Conservation (phyloP, 2,329 filamentous ascomycete genomes). For the Neoscytalidium dimidiatum region DNA sequence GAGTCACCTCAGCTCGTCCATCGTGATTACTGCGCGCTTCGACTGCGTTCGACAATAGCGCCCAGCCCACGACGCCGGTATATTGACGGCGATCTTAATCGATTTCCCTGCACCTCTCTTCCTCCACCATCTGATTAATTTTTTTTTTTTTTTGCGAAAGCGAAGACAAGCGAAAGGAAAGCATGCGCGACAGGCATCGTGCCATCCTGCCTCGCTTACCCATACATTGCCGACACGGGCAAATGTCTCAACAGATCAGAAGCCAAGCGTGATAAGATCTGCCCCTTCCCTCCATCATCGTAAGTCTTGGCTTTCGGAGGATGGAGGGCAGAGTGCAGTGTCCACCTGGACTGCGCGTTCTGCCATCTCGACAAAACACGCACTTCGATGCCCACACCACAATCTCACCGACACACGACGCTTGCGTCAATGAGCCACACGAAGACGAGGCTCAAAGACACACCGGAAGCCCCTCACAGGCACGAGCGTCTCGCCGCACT, state of each 20-base stretch:
- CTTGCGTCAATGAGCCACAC: not conserved
- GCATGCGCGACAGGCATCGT: constrained; percentile 4
- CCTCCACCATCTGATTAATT: too few relatives aligned
- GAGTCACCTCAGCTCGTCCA: not conserved
- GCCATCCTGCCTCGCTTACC: constrained; percentile 15
- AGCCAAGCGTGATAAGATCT: constrained; percentile 10
- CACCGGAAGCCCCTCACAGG: not conserved
- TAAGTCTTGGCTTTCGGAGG: not conserved
- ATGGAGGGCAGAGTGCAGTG: not conserved
- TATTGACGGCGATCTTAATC: constrained; percentile 15
- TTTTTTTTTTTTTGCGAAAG: not conserved
- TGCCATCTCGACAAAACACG: not conserved
- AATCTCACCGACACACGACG: not conserved
- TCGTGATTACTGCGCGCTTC: not conserved
- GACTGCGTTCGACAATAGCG: not conserved
- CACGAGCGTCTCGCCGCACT: not conserved
- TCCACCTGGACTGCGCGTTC: constrained; percentile 1
- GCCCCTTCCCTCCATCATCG: not conserved
- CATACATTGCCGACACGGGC: not conserved
- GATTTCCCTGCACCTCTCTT: not conserved
- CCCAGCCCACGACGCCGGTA: not conserved
- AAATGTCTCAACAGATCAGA: constrained; percentile 12
- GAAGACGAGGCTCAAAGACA: not conserved
- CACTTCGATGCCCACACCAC: not conserved
- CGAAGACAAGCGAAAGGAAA: too few relatives aligned